Percentiles rank a stretch among this genome's conserved stretches.
Conservation (phyloP, 75 land plant genomes). For the Isoetes taiwanensis region DNA sequence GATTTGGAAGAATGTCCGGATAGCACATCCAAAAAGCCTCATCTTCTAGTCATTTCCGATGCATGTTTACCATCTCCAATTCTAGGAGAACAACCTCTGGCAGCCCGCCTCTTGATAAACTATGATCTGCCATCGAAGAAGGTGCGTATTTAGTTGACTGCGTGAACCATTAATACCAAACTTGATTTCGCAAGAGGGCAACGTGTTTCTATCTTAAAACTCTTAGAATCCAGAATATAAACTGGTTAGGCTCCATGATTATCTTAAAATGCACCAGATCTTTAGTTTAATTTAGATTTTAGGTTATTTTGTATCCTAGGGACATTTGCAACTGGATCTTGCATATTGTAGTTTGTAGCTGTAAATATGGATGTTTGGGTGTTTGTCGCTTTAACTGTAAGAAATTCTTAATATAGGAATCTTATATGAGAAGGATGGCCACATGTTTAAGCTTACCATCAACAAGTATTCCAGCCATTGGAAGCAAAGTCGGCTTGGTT, state of each 20-base stretch:
- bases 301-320: not conserved
- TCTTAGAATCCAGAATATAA: too few relatives aligned
- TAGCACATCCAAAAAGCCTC: not conserved
- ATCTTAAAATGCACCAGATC: not conserved
- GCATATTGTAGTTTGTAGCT: too few relatives aligned
- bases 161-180: not conserved
- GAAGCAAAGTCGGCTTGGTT: too few relatives aligned
- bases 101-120: conserved; percentile 64
- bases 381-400: too few relatives aligned
- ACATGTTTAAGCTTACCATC: conserved; percentile 37
- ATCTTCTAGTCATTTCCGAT: conserved; percentile 69
- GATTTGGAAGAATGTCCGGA: conserved; percentile 6
- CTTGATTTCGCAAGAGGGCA: too few relatives aligned
- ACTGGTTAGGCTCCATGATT: not conserved
- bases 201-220: too few relatives aligned
- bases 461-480: not conserved
- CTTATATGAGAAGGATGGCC: conserved; percentile 70
- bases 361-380: too few relatives aligned
- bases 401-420: too few relatives aligned
- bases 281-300: conserved; percentile 1
- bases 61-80: conserved; percentile 60
- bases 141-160: conserved; percentile 14
- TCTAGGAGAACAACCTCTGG: conserved; percentile 55
- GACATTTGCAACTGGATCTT: too few relatives aligned
- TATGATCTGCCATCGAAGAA: conserved; percentile 62